A percentile compares a stretch with the other conserved stretches of the same genome.
Evolutionary conservation across 345 rosid species (phyloP).

Genomic region (Jatropha curcas): DNA sequence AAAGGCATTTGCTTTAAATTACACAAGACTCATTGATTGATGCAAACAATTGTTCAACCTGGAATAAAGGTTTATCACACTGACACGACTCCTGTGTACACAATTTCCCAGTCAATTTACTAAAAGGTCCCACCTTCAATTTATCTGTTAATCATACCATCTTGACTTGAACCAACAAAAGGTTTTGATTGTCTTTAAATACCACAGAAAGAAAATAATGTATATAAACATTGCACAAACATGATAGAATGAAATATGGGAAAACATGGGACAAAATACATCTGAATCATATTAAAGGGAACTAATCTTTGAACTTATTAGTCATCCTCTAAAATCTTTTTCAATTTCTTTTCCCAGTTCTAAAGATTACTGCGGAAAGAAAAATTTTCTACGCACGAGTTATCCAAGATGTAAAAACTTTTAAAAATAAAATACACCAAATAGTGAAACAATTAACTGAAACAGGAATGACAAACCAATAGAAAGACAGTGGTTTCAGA

Average conservation of each 20-base stretch:
- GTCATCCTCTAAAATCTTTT: neutral
- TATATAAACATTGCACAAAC: neutral
- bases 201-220: neutral
- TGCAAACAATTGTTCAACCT: neutral
- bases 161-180: neutral
- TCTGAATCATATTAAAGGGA: constrained; percentile 1
- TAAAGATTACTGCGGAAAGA: constrained; percentile 1
- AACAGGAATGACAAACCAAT: neutral
- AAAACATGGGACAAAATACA: neutral
- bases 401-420: neutral
- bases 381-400: neutral
- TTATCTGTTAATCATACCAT: neutral
- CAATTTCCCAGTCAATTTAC: no score
- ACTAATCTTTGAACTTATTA: neutral
- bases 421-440: neutral
- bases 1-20: neutral
- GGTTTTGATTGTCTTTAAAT: neutral
- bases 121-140: neutral
- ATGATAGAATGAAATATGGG: neutral
- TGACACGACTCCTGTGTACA: neutral
- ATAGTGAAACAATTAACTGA: neutral
- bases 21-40: neutral
- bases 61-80: neutral
- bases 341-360: neutral
- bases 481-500: neutral